Conservation (phyloP, 2,329 filamentous ascomycete genomes). For the Davidsoniella virescens region DNA sequence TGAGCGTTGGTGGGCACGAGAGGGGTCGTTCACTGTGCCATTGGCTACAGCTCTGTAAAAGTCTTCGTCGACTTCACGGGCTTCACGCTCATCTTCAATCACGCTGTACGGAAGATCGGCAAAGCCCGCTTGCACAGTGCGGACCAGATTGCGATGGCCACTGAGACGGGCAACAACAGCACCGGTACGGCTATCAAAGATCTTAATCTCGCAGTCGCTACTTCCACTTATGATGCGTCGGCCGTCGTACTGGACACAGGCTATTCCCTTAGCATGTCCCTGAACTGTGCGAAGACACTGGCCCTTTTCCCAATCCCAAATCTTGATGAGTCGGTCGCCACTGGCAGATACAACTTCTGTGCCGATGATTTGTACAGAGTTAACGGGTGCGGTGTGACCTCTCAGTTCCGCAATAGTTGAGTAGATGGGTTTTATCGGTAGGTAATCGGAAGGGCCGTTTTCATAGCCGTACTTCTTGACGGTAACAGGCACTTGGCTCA, state of each 20-base stretch:
- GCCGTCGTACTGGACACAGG: constrained; percentile 92
- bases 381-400: constrained; percentile 83
- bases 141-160: constrained; percentile 70
- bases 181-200: constrained; percentile 74
- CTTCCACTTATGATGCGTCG: constrained; percentile 88
- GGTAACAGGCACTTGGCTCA: constrained; percentile 37
- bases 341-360: constrained; percentile 87
- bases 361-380: constrained; percentile 80
- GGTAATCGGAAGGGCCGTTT: constrained; percentile 27
- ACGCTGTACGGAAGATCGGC: constrained; percentile 71
- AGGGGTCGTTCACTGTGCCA: constrained; percentile 28
- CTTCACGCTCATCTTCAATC: constrained; percentile 57
- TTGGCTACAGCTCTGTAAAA: constrained; percentile 48
- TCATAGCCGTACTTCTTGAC: constrained; percentile 40
- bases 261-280: constrained; percentile 88
- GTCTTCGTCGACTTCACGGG: constrained; percentile 52
- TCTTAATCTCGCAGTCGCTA: constrained; percentile 88
- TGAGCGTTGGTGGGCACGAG: constrained; percentile 16
- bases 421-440: constrained; percentile 46
- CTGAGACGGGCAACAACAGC: constrained; percentile 79
- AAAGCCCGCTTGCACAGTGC: constrained; percentile 89
- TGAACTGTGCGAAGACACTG: constrained; percentile 60
- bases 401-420: constrained; percentile 63
- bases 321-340: constrained; percentile 81
- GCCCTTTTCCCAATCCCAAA: constrained; percentile 81